Evolutionary conservation across 2,329 filamentous ascomycete species (phyloP).

Genomic region (Ceratocystis huliohia): DNA sequence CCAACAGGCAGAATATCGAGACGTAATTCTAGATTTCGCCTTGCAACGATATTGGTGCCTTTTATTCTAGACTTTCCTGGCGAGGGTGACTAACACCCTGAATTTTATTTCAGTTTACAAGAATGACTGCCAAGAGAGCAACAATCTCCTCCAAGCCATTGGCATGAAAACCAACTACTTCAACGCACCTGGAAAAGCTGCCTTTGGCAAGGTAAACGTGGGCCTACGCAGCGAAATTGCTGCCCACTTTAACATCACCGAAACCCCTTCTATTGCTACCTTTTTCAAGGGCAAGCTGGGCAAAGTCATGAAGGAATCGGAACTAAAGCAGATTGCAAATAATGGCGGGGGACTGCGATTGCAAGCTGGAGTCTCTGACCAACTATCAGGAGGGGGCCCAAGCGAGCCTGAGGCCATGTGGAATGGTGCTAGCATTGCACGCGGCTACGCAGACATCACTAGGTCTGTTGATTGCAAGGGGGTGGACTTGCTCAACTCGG

Average conservation of each 20-base stretch:
- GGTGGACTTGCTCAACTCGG: conserved; percentile 77
- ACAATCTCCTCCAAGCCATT: conserved; percentile 70
- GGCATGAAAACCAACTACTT: conserved; percentile 59
- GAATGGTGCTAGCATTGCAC: conserved; percentile 62
- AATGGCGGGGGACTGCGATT: too few relatives aligned
- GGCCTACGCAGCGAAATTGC: conserved; percentile 65
- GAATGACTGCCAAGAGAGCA: conserved; percentile 76
- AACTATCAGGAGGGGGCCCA: conserved; percentile 28
- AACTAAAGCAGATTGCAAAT: conserved; percentile 25
- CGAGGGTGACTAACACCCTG: not conserved
- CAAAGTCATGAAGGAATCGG: conserved; percentile 31
- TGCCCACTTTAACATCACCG: conserved; percentile 57
- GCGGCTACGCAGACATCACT: conserved; percentile 73
- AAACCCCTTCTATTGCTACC: conserved; percentile 84
- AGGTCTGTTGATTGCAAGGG: conserved; percentile 66
- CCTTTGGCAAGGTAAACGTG: conserved; percentile 78
- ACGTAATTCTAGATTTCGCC: not conserved
- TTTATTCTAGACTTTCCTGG: not conserved
- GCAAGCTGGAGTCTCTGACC: conserved; percentile 35
- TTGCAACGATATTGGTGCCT: not conserved
- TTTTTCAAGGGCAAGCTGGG: conserved; percentile 54
- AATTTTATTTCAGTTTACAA: conserved; percentile 55
- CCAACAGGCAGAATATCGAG: not conserved
- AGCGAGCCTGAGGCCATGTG: conserved; percentile 35
- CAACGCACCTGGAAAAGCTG: conserved; percentile 58